Conservation (phyloP, 1,139 yeast genomes). For the Pichia norvegensis region DNA sequence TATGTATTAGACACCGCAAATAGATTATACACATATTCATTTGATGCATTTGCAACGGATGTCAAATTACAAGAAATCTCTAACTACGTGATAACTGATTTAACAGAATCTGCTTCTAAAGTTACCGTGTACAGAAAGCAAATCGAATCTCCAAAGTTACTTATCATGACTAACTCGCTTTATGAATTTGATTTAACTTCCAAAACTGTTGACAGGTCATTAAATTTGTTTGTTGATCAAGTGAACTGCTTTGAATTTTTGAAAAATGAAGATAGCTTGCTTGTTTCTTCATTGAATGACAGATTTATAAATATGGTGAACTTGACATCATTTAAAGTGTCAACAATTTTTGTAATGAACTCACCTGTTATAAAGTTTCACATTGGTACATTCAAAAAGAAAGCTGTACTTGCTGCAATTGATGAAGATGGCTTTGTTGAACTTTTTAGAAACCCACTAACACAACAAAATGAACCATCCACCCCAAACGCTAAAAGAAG, state of each 20-base stretch:
- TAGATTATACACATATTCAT: constrained; percentile 11
- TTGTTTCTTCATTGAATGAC: constrained; percentile 69
- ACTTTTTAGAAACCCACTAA: constrained; percentile 27
- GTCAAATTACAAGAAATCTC: constrained; percentile 2
- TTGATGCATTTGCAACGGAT: constrained; percentile 6
- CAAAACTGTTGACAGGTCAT: constrained; percentile 31
- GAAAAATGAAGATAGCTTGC: constrained; percentile 33
- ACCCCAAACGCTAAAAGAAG: constrained; percentile 19
- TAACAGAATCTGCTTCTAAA: constrained; percentile 9
- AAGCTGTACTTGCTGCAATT: constrained; percentile 27
- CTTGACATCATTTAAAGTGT: constrained; percentile 34
- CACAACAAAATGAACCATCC: background rate
- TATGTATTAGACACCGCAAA: constrained; percentile 13
- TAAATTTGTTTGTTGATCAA: constrained; percentile 32
- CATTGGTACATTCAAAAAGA: constrained; percentile 5
- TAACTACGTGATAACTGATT: constrained; percentile 8
- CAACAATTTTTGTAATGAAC: constrained; percentile 10
- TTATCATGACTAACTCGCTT: constrained; percentile 43
- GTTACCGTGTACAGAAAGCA: background rate
- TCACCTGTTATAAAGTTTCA: constrained; percentile 10
- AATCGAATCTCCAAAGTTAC: constrained; percentile 1
- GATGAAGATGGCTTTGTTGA: constrained; percentile 32
- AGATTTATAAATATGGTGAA: constrained; percentile 71
- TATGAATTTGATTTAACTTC: constrained; percentile 39
- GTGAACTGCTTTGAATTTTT: constrained; percentile 13